These are phyloP conservation scores for Amphirosellinia nigrospora DNA, from an alignment of 495 filamentous ascomycete genomes.

Conservation along the genomic window DNA sequence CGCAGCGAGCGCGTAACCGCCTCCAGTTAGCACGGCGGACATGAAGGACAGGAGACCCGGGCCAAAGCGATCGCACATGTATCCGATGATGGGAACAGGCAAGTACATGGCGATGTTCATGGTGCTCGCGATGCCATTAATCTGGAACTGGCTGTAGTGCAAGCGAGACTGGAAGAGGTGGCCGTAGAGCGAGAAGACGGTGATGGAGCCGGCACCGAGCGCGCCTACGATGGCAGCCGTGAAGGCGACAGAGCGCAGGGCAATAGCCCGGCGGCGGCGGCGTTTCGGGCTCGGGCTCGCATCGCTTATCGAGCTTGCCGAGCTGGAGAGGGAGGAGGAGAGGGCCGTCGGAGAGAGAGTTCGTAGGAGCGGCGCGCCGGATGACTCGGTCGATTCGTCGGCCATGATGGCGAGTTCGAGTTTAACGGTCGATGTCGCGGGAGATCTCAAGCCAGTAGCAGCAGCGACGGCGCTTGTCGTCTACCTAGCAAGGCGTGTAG, in stretches of 20 bases:
- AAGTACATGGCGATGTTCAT: constrained; percentile 88
- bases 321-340: constrained; percentile 41
- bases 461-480: neutral
- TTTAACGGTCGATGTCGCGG: constrained; percentile 2
- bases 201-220: constrained; percentile 83
- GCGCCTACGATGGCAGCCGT: constrained; percentile 50
- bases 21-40: constrained; percentile 74
- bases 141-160: constrained; percentile 85
- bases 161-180: constrained; percentile 83
- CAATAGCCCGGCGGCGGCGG: constrained; percentile 34
- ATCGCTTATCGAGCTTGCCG: constrained; percentile 45
- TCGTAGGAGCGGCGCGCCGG: constrained; percentile 41
- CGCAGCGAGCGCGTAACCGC: constrained; percentile 84
- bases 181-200: constrained; percentile 89
- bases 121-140: constrained; percentile 86
- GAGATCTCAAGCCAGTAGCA: neutral
- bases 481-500: neutral
- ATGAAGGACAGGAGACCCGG: constrained; percentile 75
- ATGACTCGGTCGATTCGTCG: constrained; percentile 28
- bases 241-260: constrained; percentile 48
- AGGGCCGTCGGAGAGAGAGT: constrained; percentile 41
- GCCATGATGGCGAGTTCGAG: constrained; percentile 14
- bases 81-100: constrained; percentile 86
- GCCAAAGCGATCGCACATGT: constrained; percentile 85
- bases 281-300: constrained; percentile 32